phyloP scores from a whole-genome alignment of 2,329 filamentous ascomycete species.

The Dothideomycetidae sp. region DNA sequence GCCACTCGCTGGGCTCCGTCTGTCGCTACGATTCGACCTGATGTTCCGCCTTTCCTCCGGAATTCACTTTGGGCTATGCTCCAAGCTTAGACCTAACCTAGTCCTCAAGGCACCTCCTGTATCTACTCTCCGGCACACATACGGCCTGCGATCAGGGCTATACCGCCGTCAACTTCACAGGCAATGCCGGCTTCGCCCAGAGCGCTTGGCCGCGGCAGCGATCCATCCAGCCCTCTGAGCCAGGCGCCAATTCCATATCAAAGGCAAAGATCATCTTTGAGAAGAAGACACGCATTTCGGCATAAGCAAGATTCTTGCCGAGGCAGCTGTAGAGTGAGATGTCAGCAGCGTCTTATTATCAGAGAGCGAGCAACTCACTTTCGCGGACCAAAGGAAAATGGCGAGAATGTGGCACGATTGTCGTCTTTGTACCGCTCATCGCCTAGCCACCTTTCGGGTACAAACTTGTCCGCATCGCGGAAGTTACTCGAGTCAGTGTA shows the following conservation, averaged over 20 bases:
- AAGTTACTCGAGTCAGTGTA: slow-evolving; percentile 20
- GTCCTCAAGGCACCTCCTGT: too few relatives aligned
- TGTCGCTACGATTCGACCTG: too few relatives aligned
- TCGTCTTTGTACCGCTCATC: slow-evolving; percentile 18
- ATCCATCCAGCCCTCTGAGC: slow-evolving; percentile 15
- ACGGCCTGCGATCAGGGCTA: too few relatives aligned
- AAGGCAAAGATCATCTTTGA: slow-evolving; percentile 28
- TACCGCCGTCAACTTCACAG: slow-evolving; percentile 14
- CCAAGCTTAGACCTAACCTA: too few relatives aligned
- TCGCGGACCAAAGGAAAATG: slow-evolving; percentile 24
- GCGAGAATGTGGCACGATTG: slow-evolving; percentile 17
- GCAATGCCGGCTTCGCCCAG: slow-evolving; percentile 17
- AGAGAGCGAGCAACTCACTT: slow-evolving; percentile 12
- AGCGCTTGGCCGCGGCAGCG: slow-evolving; percentile 13
- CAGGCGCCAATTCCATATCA: slow-evolving; percentile 22
- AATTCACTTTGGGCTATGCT: too few relatives aligned
- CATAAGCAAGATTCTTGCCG: slow-evolving; percentile 22
- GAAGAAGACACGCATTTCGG: slow-evolving; percentile 26
- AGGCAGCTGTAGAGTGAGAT: slow-evolving; percentile 11
- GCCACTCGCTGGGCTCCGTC: too few relatives aligned
- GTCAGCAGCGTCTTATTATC: too few relatives aligned
- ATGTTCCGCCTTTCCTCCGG: too few relatives aligned
- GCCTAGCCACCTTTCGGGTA: slow-evolving; percentile 29
- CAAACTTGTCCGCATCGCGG: slow-evolving; percentile 16
- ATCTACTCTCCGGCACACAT: too few relatives aligned